These are phyloP conservation scores for Kentomonas sorsogonicus DNA, from an alignment of 208 protist species.

Conservation along the genomic window DNA sequence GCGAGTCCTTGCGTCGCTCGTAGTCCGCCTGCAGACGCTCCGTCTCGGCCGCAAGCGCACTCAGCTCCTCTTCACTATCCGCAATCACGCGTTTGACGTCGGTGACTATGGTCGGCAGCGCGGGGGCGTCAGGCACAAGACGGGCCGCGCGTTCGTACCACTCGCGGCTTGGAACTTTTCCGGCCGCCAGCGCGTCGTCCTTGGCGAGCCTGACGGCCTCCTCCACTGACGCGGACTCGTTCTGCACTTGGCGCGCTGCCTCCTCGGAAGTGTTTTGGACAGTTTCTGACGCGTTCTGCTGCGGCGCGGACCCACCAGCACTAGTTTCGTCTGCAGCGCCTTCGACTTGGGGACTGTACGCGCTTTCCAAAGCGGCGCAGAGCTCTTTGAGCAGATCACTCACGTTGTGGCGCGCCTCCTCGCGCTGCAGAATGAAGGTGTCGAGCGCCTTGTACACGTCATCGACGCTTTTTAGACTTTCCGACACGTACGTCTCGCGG, in stretches of 20 bases:
- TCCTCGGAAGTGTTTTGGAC: too few species aligned
- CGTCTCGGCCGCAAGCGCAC: slow-evolving; percentile 14
- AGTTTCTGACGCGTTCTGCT: too few species aligned
- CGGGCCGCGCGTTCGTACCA: not conserved
- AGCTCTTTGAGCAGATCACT: slow-evolving; percentile 8
- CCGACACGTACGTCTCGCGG: not conserved
- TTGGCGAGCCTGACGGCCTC: too few species aligned
- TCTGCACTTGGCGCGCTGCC: too few species aligned
- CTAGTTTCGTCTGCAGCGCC: not conserved
- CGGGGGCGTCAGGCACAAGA: too few species aligned
- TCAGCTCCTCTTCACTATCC: slow-evolving; percentile 23
- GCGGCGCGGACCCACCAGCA: not conserved
- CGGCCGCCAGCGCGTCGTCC: too few species aligned
- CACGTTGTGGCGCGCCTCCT: slow-evolving; percentile 16
- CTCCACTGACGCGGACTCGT: too few species aligned
- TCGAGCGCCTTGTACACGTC: slow-evolving; percentile 19
- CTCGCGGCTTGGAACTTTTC: not conserved
- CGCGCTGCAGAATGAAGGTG: slow-evolving; percentile 21
- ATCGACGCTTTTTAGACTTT: too few species aligned
- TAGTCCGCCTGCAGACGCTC: slow-evolving; percentile 21
- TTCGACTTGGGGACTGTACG: not conserved
- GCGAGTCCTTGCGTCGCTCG: slow-evolving; percentile 10
- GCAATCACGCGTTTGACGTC: slow-evolving; percentile 26
- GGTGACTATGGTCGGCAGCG: slow-evolving; percentile 16
- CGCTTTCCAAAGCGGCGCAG: not conserved